Percentiles rank a stretch among this genome's conserved stretches.
These are phyloP conservation scores for Penicillium digitatum DNA, from an alignment of 2,329 filamentous ascomycete species.

Conservation along the genomic window DNA sequence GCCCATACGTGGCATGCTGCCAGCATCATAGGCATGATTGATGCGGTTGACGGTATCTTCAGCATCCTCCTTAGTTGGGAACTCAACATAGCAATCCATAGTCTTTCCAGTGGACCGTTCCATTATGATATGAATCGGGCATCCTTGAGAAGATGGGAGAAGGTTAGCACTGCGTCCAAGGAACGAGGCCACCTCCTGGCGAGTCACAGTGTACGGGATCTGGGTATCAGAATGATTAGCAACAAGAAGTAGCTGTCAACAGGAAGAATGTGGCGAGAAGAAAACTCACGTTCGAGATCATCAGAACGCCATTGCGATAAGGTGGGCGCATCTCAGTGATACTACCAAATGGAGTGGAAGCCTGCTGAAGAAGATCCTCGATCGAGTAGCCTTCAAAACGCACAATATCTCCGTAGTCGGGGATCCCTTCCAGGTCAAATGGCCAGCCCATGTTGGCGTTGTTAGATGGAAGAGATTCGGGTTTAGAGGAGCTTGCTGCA, in stretches of 20 bases:
- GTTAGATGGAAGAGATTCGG: neutral
- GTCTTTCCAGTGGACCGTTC: constrained; percentile 56
- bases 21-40: constrained; percentile 32
- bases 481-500: neutral
- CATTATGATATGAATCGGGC: constrained; percentile 55
- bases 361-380: neutral
- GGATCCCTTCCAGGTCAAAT: neutral
- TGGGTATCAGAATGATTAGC: constrained; percentile 4
- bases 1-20: constrained; percentile 45
- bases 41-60: constrained; percentile 36
- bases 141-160: constrained; percentile 38
- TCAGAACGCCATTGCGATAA: neutral
- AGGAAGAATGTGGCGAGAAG: neutral
- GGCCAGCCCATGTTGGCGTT: neutral
- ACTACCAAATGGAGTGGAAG: neutral
- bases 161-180: constrained; percentile 44
- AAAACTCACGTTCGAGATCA: constrained; percentile 4
- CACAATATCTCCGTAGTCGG: neutral
- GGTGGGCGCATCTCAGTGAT: neutral
- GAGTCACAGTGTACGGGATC: constrained; percentile 52
- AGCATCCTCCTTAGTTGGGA: constrained; percentile 40
- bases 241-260: neutral
- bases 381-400: neutral
- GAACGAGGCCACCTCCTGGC: constrained; percentile 48
- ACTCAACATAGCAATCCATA: constrained; percentile 52